Conservation (phyloP, 345 rosid species). For the Murraya paniculata region DNA sequence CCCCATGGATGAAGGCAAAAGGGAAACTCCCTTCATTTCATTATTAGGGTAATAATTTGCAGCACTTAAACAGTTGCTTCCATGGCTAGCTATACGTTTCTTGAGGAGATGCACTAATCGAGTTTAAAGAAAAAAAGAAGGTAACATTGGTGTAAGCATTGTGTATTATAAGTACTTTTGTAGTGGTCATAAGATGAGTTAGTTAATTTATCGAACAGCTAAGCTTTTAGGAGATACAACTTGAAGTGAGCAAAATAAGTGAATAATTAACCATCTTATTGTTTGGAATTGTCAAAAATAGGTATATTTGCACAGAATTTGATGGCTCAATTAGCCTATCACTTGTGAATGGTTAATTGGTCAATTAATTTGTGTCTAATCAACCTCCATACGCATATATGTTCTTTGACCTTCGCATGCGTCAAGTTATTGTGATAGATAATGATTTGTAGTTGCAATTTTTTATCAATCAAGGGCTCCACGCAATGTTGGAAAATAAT, state of each 20-base stretch:
- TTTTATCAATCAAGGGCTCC: constrained; percentile 11
- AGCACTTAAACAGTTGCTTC: neutral
- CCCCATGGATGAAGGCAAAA: neutral
- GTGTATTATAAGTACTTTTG: neutral
- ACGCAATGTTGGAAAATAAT: neutral
- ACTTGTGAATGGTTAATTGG: neutral
- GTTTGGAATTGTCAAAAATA: too few species aligned
- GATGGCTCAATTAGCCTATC: neutral
- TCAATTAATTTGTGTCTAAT: constrained; percentile 11
- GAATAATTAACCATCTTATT: too few species aligned
- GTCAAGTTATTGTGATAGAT: constrained; percentile 8
- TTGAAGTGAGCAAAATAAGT: too few species aligned
- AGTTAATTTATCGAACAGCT: too few species aligned
- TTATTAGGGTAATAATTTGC: neutral
- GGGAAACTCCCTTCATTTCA: neutral
- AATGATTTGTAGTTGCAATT: constrained; percentile 2
- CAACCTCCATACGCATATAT: neutral
- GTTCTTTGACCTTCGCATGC: neutral
- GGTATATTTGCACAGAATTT: too few species aligned
- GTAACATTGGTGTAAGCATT: neutral
- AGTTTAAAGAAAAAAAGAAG: neutral
- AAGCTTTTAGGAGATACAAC: too few species aligned
- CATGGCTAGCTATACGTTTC: neutral
- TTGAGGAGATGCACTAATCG: neutral
- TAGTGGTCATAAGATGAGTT: too few species aligned